Conservation (phyloP, 495 filamentous ascomycete genomes). For the Darksidea phi region DNA sequence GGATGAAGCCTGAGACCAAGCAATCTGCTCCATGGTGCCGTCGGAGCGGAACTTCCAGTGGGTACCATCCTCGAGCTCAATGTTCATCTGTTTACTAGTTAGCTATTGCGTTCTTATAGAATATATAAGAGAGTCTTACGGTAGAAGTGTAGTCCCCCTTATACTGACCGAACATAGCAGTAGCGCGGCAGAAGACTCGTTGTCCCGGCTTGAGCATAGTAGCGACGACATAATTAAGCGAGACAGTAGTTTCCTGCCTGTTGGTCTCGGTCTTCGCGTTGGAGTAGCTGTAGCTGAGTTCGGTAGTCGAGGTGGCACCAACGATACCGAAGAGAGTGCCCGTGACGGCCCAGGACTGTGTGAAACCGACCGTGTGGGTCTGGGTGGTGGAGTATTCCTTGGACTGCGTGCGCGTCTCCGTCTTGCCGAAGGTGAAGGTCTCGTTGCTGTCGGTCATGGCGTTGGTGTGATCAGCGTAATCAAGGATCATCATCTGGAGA, state of each 20-base stretch:
- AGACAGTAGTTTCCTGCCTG: not conserved
- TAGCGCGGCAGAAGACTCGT: constrained; percentile 22
- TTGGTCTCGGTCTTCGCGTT: constrained; percentile 11
- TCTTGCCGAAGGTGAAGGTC: constrained; percentile 25
- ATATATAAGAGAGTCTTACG: not conserved
- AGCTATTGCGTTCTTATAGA: not conserved
- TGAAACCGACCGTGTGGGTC: constrained; percentile 14
- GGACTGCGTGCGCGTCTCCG: not conserved
- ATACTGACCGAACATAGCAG: constrained; percentile 20
- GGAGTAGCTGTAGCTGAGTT: constrained; percentile 14
- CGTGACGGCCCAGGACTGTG: constrained; percentile 3
- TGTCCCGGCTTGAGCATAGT: constrained; percentile 20
- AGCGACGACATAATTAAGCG: constrained; percentile 14
- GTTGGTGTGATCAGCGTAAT: constrained; percentile 25
- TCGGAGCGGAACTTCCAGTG: constrained; percentile 2
- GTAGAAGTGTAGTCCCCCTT: constrained; percentile 13
- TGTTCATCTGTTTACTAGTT: constrained; percentile 7
- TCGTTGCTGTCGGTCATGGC: constrained; percentile 11
- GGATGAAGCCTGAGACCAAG: constrained; percentile 17
- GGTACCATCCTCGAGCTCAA: constrained; percentile 23
- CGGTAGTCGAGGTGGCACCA: not conserved
- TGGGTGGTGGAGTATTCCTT: constrained; percentile 17
- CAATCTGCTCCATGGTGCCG: constrained; percentile 25
- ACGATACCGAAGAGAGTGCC: constrained; percentile 24
- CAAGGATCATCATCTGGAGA: constrained; percentile 13